Evolutionary conservation across 148 eudicot genomes (phyloP), one percentile per base, ranked within the genome.

Genomic region (Diospyros lotus): DNA sequence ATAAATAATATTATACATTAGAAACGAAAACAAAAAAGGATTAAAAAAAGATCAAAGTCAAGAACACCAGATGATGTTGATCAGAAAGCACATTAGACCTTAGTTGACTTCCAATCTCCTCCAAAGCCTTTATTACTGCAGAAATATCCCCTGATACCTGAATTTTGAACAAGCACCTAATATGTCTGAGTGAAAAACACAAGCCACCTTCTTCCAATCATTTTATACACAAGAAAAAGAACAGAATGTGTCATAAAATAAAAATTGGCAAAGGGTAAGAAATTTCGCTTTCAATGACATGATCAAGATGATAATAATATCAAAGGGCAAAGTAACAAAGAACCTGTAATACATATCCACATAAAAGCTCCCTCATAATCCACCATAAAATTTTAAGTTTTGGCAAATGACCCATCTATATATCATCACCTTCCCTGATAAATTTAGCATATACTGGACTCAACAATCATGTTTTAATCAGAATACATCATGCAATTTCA

Each of bases 61-160:
- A 58, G 48, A 43, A 43, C 41, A 28, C 10, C 59, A 63, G 9
- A 69, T n/a, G 53, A 64, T 58, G 42, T 52, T 39, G 64, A 3
- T 48, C 66, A 48, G 8, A 40, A 4, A n/a, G 15, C 10, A 42
- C 3, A 50, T 66, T 7, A 53, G 66, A 94, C 98, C 98, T 89
- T 66, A 94, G 87, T 68, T 89, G 92, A 74, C 80, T 82, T 58
- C 97, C 97, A 78, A 94, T 89, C 82, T 94, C 95, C 60, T 88
- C 91, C 80, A 94, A 79, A 78, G 98, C 98, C 82, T 86, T 91
- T 71, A 89, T 78, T 61, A 94, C 94, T 44, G 87, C 85, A 51
- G 93, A 73, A 75, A 90, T 74, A 62, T 94, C 97, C 53, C 98
- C 98, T 62, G 97, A 88, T 82, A 94, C 77, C 98, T 94, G 89